phyloP scores from a whole-genome alignment of 2,329 filamentous ascomycete genomes.

The Xenosphaeropsis pyriputrescens region DNA sequence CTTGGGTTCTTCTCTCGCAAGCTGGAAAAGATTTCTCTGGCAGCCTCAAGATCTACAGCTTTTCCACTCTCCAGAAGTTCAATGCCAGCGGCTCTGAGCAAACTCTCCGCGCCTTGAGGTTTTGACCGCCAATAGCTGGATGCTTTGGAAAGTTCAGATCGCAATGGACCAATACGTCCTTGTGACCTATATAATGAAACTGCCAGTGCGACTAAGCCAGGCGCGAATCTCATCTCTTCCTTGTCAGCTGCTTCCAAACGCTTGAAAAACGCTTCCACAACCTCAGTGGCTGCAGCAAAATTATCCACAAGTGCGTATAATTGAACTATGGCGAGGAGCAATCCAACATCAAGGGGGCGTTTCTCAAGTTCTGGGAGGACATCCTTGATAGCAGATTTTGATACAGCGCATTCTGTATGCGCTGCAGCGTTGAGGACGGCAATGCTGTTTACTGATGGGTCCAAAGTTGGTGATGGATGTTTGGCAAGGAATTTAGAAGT shows the following conservation, averaged over 20 bases:
- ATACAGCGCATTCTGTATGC: slow-evolving; percentile 44
- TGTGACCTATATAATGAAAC: slow-evolving; percentile 68
- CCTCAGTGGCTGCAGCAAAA: slow-evolving; percentile 55
- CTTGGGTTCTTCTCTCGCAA: slow-evolving; percentile 50
- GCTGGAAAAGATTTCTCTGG: slow-evolving; percentile 64
- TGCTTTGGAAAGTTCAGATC: slow-evolving; percentile 62
- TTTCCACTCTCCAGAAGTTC: slow-evolving; percentile 66
- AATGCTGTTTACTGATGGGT: slow-evolving; percentile 34
- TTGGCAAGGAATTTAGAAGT: slow-evolving; percentile 28
- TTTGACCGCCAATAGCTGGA: slow-evolving; percentile 67
- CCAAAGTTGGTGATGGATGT: slow-evolving; percentile 30
- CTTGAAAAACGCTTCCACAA: slow-evolving; percentile 62
- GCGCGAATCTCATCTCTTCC: slow-evolving; percentile 62
- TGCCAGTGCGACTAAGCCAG: slow-evolving; percentile 68
- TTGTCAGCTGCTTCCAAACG: slow-evolving; percentile 50
- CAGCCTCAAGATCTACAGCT: slow-evolving; percentile 49
- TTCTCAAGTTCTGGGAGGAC: slow-evolving; percentile 57
- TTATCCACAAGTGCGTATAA: slow-evolving; percentile 63
- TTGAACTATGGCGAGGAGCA: slow-evolving; percentile 68
- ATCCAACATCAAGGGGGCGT: slow-evolving; percentile 65
- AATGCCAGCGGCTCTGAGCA: slow-evolving; percentile 71
- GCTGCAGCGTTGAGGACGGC: slow-evolving; percentile 63
- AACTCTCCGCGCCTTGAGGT: slow-evolving; percentile 39
- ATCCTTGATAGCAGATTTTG: slow-evolving; percentile 53
- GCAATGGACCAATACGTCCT: slow-evolving; percentile 57